phyloP scores from a whole-genome alignment of 2,329 filamentous ascomycete genomes.

The Chaetomium strumarium region DNA sequence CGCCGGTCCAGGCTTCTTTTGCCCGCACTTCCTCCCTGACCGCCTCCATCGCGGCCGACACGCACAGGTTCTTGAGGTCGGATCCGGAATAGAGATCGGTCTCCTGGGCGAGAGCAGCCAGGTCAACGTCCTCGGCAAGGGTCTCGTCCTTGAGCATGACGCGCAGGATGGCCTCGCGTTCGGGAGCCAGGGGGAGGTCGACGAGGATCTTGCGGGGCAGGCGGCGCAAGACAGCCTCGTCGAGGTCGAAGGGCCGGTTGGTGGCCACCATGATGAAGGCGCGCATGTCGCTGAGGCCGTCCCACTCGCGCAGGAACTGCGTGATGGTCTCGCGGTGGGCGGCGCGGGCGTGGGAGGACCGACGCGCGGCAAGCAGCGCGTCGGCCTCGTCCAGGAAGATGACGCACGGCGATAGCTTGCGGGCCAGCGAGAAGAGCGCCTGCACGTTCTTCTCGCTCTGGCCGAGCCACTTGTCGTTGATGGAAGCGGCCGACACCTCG shows the following conservation, averaged over 20 bases:
- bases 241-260: conserved; percentile 90
- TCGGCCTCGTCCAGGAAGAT: conserved; percentile 98
- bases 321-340: conserved; percentile 88
- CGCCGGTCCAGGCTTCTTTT: conserved; percentile 24
- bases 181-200: conserved; percentile 60
- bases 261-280: conserved; percentile 98
- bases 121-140: conserved; percentile 54
- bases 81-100: conserved; percentile 78
- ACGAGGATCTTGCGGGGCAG: conserved; percentile 67
- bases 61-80: conserved; percentile 76
- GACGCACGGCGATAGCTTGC: conserved; percentile 84
- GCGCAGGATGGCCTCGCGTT: conserved; percentile 56
- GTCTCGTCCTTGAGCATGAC: conserved; percentile 66
- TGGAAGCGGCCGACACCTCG: conserved; percentile 82
- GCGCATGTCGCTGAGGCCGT: conserved; percentile 72
- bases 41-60: conserved; percentile 72
- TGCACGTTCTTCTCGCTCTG: conserved; percentile 95
- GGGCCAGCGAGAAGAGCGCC: conserved; percentile 84
- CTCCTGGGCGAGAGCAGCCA: conserved; percentile 57
- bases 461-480: conserved; percentile 95
- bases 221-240: conserved; percentile 76
- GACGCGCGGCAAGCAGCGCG: conserved; percentile 76
- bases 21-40: conserved; percentile 64
- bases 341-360: conserved; percentile 57
- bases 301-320: conserved; percentile 95